Evolutionary conservation across 1,284 basidiomycete species (phyloP), one percentile per base, ranked within the genome.

Genomic region (Boletellus deceptivus): DNA sequence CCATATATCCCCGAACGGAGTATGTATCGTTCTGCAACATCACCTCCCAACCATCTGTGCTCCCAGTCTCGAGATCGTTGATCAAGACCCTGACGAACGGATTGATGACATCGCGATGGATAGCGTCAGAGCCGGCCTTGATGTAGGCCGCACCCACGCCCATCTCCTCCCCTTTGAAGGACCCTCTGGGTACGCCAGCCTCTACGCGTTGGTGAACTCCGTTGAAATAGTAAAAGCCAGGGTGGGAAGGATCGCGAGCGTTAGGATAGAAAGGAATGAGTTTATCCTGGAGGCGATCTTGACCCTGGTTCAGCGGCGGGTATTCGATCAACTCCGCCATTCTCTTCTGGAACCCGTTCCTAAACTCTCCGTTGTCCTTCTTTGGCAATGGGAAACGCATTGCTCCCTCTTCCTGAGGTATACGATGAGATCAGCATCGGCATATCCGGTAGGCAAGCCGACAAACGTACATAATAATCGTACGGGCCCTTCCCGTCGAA

Each of bases 361-460:
- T 52, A 33, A 43, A 59, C 1, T 45, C 14, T 27, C 57, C 56
- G 0, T 47, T 13, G 3, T 43, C 46, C 29, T 55, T 60, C 47
- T 55, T 60, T 20, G 58, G 59, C n/a, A 60, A 44, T 3, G 68
- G 67, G 57, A 61, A 71, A 8, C 71, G 64, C 70, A 72, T 71
- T 6, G 71, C 70, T 1, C 70, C 70, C 25, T 60, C 53, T 35
- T 71, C 70, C 58, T 62, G 29, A 18, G 35, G n/a, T 8, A 38
- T 10, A 14, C 7, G 2, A 27, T n/a, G n/a, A 1, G 4, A 27
- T 50, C 3, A 43, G 35, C 13, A 9, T 29, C 20, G 9, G 43
- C 20, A 27, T 11, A 24, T 29, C 7, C 7, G 18, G 7, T 3
- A 13, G 10, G 10, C 14, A 4, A 8, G 6, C 29, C 35, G 18